Evolutionary conservation across 108 stramenopile genomes (phyloP), one percentile per base, ranked within the genome.

Genomic region (Skeletonema costatum): DNA sequence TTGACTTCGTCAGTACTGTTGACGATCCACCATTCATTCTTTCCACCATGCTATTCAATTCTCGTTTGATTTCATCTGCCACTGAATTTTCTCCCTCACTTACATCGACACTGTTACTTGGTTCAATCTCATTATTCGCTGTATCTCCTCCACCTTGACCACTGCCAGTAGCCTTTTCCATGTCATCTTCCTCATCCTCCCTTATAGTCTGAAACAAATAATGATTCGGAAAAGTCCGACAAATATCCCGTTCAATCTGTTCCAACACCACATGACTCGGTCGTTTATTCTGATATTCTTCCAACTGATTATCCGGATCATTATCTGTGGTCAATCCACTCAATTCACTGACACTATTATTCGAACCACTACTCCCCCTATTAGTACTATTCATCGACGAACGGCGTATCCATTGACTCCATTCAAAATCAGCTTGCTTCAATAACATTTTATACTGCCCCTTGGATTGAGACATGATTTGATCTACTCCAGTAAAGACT

Each of bases 221-320:
- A 67, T 95, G 93, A n/a, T 89, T 85, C 25, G 96, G 96, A 77
- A 84, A 97, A 17, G 96, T 97, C 14, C 96, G 87, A 67, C 81
- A 77, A 61, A 97, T 88, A 73, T 97, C 96, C 7, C 90, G 75
- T 51, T 91, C 89, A 71, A 95, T 97, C 31, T 86, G 88, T 44
- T 90, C 89, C 53, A 56, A 25, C 7, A 25, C 25, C 53, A 25
- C 21, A 56, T 56, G 53, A 21, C 19, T 7, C 53, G 53, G 53
- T 10, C 53, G 53, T 56, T 29, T 56, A 56, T 56, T 56, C 25
- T 56, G 16, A 9, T 56, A 29, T 25, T 56, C 53, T 25, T 16
- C 53, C 53, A 29, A 56, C 21, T 29, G 53, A 56, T 0, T 25
- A 21, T 53, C 25, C 25, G 25, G 25, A 25, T 25, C 51, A 5